Evolutionary conservation across 2,329 filamentous ascomycete genomes (phyloP).

Genomic region (Xylaria sp.): DNA sequence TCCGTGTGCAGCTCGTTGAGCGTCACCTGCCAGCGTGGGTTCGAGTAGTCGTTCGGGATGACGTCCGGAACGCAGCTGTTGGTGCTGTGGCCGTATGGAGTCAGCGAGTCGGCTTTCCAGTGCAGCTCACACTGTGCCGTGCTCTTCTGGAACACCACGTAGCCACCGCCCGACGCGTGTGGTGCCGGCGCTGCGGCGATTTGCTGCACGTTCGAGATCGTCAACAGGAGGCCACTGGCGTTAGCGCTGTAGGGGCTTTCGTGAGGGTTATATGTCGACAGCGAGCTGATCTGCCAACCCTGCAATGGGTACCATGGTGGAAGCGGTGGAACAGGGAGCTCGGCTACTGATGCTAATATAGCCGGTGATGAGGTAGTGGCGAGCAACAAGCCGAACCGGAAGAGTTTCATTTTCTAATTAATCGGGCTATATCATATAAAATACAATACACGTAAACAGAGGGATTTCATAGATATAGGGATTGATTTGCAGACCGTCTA

Average conservation of each 20-base stretch:
- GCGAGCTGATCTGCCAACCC: constrained; percentile 29
- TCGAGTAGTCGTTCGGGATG: background rate
- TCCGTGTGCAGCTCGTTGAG: constrained; percentile 31
- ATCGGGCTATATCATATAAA: background rate
- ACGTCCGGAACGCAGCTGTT: constrained; percentile 20
- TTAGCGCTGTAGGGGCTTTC: constrained; percentile 31
- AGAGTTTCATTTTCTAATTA: constrained; percentile 19
- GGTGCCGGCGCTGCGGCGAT: constrained; percentile 33
- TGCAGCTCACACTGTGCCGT: constrained; percentile 31
- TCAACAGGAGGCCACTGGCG: constrained; percentile 26
- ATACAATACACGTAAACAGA: background rate
- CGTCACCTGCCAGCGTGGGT: constrained; percentile 30
- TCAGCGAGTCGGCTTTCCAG: constrained; percentile 27
- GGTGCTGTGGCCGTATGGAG: constrained; percentile 30
- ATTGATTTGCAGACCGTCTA: background rate
- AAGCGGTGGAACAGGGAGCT: constrained; percentile 21
- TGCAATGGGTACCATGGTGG: constrained; percentile 37
- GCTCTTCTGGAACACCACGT: constrained; percentile 31
- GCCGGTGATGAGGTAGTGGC: background rate
- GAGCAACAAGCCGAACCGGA: background rate
- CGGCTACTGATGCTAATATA: background rate
- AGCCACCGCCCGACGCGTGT: constrained; percentile 35
- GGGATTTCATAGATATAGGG: background rate
- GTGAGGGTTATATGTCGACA: constrained; percentile 26
- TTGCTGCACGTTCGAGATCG: constrained; percentile 27